phyloP scores from a whole-genome alignment of 2,329 filamentous ascomycete genomes.

The Lachnellula hyalina region DNA sequence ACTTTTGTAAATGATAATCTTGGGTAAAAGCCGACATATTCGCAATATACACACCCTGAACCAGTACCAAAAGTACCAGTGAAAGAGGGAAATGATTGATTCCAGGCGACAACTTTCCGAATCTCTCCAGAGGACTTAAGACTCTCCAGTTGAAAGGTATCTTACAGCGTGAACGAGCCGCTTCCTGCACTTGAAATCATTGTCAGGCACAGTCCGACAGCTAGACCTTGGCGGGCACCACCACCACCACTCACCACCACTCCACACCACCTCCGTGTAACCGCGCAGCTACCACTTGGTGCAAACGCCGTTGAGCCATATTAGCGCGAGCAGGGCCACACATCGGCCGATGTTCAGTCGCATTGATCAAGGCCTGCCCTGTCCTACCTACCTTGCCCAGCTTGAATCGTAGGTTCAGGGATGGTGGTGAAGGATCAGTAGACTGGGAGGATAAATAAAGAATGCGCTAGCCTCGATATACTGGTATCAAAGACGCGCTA shows the following conservation, averaged over 20 bases:
- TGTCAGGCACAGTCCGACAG: not conserved
- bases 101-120: no score
- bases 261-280: not conserved
- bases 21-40: not conserved
- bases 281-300: not conserved
- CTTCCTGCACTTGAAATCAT: not conserved
- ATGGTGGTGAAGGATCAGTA: not conserved
- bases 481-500: no score
- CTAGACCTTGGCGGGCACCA: not conserved
- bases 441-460: not conserved
- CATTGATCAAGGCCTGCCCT: not conserved
- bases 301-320: not conserved
- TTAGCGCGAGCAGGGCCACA: no score
- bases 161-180: not conserved
- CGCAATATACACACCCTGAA: no score
- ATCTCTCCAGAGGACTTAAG: no score
- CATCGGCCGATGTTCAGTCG: no score
- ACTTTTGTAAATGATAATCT: not conserved
- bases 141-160: no score
- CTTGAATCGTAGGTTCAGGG: no score
- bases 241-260: no score
- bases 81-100: no score
- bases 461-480: not conserved
- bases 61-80: no score
- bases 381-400: not conserved